Conservation (phyloP, 2,329 filamentous ascomycete species). For the Trichophyton verrucosum region DNA sequence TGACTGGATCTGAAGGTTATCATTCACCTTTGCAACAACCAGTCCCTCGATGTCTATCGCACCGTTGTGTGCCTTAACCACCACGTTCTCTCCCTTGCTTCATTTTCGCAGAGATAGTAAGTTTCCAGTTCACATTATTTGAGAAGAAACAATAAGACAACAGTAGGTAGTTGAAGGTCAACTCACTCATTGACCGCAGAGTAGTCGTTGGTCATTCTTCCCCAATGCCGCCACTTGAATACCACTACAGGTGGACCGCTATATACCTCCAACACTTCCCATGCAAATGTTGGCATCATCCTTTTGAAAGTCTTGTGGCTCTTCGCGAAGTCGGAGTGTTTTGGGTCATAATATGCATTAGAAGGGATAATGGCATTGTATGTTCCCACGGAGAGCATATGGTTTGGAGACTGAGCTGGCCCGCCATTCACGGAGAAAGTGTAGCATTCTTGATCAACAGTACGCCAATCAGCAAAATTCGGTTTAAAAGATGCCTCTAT, state of each 20-base stretch:
- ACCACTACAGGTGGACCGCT: conserved; percentile 50
- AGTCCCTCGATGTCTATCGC: conserved; percentile 52
- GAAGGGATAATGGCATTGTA: conserved; percentile 56
- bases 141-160: too few species aligned
- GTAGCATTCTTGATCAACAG: conserved; percentile 49
- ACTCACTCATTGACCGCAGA: conserved; percentile 51
- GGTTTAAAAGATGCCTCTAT: conserved; percentile 59
- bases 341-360: conserved; percentile 53
- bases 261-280: conserved; percentile 58
- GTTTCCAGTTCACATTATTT: neutral
- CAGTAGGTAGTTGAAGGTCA: neutral
- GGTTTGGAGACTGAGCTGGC: conserved; percentile 43
- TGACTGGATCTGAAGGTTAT: conserved; percentile 44
- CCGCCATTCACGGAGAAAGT: conserved; percentile 53
- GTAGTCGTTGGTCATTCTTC: conserved; percentile 54
- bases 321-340: conserved; percentile 47
- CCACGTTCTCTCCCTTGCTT: conserved; percentile 52
- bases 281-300: conserved; percentile 62
- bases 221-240: conserved; percentile 59
- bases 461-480: conserved; percentile 50
- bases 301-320: conserved; percentile 60
- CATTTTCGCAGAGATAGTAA: neutral
- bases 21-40: conserved; percentile 50
- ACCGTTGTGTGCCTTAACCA: conserved; percentile 48
- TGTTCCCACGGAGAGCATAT: conserved; percentile 56